phyloP scores from a whole-genome alignment of 2,329 filamentous ascomycete genomes.

The Colletotrichum plurivorum region DNA sequence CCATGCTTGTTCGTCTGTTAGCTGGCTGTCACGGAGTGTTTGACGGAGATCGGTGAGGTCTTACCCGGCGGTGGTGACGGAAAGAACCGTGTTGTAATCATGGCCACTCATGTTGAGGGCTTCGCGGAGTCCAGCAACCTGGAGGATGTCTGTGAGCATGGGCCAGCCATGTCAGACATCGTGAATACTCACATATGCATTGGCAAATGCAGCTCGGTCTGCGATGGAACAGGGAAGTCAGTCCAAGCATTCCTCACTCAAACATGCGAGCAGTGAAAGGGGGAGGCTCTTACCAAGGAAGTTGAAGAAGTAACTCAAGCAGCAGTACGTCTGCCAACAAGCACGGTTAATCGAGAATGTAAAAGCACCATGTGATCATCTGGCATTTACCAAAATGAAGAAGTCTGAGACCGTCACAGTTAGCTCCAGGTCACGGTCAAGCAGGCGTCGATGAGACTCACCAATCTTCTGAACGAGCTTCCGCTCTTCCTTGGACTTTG shows the following conservation, averaged over 20 bases:
- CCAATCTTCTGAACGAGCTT: constrained; percentile 49
- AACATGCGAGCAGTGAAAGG: background rate
- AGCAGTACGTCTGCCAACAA: constrained; percentile 49
- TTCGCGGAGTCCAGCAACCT: constrained; percentile 68
- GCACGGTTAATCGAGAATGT: background rate
- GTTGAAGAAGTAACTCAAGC: constrained; percentile 53
- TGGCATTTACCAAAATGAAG: constrained; percentile 47
- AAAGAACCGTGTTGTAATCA: constrained; percentile 74
- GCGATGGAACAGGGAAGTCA: background rate
- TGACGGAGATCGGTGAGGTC: background rate
- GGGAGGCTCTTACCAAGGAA: constrained; percentile 50
- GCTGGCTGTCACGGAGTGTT: rapidly evolving
- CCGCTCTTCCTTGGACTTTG: constrained; percentile 45
- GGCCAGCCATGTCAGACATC: too few species aligned
- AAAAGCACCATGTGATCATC: background rate
- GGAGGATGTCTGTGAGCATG: background rate
- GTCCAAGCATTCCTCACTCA: background rate
- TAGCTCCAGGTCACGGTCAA: rapidly evolving
- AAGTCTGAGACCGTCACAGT: constrained; percentile 44
- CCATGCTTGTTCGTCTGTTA: constrained; percentile 19
- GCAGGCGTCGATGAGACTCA: background rate
- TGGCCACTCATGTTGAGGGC: constrained; percentile 69
- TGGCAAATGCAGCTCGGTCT: constrained; percentile 41
- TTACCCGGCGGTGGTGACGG: constrained; percentile 50
- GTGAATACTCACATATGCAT: constrained; percentile 28